Conservation (phyloP, 2,329 filamentous ascomycete genomes). For the Aspergillus amoenus region DNA sequence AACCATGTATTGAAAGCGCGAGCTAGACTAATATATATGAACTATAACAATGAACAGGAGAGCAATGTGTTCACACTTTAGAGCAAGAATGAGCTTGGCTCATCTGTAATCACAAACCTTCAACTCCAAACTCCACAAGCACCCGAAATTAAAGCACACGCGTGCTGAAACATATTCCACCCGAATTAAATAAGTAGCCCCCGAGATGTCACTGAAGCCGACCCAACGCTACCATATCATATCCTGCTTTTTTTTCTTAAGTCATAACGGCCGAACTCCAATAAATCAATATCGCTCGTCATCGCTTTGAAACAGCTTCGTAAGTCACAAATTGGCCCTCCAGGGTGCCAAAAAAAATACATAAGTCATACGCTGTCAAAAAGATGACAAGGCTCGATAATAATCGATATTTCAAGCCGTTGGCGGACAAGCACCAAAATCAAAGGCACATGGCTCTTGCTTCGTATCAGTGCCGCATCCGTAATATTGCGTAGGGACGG, state of each 20-base stretch:
- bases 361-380: background rate
- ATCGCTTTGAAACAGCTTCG: background rate
- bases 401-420: background rate
- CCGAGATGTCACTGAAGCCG: background rate
- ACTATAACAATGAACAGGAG: background rate
- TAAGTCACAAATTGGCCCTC: constrained; percentile 1
- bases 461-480: background rate
- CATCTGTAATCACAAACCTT: background rate
- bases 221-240: background rate
- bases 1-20: background rate
- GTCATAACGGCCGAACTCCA: background rate
- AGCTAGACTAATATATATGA: background rate
- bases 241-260: background rate
- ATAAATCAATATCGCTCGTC: background rate
- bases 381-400: background rate
- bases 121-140: background rate
- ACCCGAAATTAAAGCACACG: background rate
- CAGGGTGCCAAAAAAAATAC: background rate
- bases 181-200: background rate
- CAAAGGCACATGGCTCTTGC: background rate
- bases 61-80: background rate
- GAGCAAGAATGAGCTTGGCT: background rate
- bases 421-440: background rate
- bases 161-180: background rate
- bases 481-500: background rate